Evolutionary conservation across 805 yeast genomes (phyloP), one percentile per base, ranked within the genome.

Genomic region (Metschnikowia bowlesiae): DNA sequence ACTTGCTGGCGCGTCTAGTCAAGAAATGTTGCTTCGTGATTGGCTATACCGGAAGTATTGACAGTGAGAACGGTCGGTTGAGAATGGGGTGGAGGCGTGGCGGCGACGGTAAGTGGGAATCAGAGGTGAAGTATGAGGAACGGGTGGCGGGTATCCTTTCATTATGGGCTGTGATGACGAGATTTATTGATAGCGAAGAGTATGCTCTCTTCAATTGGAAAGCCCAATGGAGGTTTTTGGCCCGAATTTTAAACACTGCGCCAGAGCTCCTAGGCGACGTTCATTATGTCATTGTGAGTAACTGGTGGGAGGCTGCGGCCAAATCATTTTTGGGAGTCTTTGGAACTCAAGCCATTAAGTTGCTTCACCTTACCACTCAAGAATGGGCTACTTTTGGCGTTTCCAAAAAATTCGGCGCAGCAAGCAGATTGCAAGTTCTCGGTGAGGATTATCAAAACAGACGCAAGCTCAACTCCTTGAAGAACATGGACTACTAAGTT

Each of bases 231-330:
- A 69, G 59, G 32, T 77, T 89, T 63, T 56, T 86, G n/a, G 84
- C 96, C 0, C 71, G 97, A 40, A 65, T 81, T 46, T 71, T 87
- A 39, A 90, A 94, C 66, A 69, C 77, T 0, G 78, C 82, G 1
- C 33, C 61, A 2, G 69, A 70, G 0, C 63, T 78, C 11, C 61
- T 90, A 10, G 71, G 81, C 0, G 85, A 88, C 55, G 78, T 85
- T 0, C 96, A 91, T 63, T 91, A 76, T 62, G 74, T 82, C 0
- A 79, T 85, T 1, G 76, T 83, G 4, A 84, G 89, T 2, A 80
- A 86, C 33, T 91, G 97, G 97, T 89, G 97, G 96, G 98, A 94
- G 56, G 82, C 90, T 5, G 75, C 85, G 44, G 91, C 87, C 0
- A 53, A 58, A 8, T 74, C 81, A 39, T 80, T 92, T 49, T 47